Conservation (phyloP, 1,284 basidiomycete species). For the Naganishia liquefaciens region DNA sequence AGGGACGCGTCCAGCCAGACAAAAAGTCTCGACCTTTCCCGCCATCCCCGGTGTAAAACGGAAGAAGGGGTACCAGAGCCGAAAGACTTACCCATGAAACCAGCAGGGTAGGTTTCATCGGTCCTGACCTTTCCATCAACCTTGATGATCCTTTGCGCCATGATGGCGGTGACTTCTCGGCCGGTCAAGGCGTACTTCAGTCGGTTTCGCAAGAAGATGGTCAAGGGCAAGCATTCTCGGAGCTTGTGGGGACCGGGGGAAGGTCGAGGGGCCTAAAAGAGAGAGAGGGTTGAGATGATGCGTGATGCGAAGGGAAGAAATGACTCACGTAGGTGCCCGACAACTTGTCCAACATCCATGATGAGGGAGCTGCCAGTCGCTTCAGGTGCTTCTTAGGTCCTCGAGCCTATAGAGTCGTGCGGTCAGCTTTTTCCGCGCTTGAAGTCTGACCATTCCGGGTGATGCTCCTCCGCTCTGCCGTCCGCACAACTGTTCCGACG, state of each 20-base stretch:
- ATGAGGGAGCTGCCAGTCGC: slow-evolving; percentile 93
- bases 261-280: slow-evolving; percentile 86
- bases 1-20: slow-evolving; percentile 31
- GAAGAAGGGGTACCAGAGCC: slow-evolving; percentile 10
- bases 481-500: too few relatives aligned
- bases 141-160: slow-evolving; percentile 96
- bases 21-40: slow-evolving; percentile 22
- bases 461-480: not conserved
- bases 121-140: slow-evolving; percentile 99
- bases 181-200: slow-evolving; percentile 98
- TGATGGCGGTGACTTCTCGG: slow-evolving; percentile 92
- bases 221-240: slow-evolving; percentile 91
- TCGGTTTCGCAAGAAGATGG: slow-evolving; percentile 96
- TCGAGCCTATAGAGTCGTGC: slow-evolving; percentile 65
- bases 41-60: slow-evolving; percentile 7
- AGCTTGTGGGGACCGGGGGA: slow-evolving; percentile 99
- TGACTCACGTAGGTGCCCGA: slow-evolving; percentile 89
- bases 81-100: slow-evolving; percentile 83
- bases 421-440: slow-evolving; percentile 5
- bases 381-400: slow-evolving; percentile 99
- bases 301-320: not conserved
- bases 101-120: slow-evolving; percentile 93
- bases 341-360: slow-evolving; percentile 99
- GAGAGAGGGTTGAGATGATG: slow-evolving; percentile 31
- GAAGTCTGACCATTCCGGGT: not conserved